phyloP scores from a whole-genome alignment of 2,329 filamentous ascomycete genomes.

The Trichoderma aggressivum region DNA sequence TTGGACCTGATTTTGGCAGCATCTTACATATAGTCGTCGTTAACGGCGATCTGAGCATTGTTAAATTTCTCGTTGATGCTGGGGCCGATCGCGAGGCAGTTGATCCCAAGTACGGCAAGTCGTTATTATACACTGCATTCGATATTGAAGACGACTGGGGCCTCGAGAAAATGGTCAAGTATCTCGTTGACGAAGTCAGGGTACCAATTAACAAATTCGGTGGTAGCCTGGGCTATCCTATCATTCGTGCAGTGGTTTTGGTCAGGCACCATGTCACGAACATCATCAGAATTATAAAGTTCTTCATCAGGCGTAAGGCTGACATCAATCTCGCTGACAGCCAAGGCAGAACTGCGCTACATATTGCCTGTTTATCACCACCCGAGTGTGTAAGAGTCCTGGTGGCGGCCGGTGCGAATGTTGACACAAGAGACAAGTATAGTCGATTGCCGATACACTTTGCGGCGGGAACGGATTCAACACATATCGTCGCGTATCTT shows the following conservation, averaged over 20 bases:
- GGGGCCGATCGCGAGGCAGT: neutral
- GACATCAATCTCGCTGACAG: neutral
- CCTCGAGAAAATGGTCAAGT: neutral
- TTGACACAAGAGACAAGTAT: neutral
- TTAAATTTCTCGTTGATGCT: neutral
- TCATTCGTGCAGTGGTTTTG: neutral
- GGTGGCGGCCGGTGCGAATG: neutral
- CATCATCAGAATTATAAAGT: neutral
- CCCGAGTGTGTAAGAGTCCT: neutral
- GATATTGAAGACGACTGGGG: neutral
- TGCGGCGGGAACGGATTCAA: neutral
- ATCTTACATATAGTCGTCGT: neutral
- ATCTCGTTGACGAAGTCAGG: neutral
- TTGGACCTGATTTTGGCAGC: neutral
- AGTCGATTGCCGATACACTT: neutral
- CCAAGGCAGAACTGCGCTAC: neutral
- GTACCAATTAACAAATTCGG: neutral
- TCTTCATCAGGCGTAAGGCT: neutral
- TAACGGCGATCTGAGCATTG: neutral
- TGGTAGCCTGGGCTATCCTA: neutral
- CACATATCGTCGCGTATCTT: neutral
- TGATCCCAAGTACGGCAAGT: neutral
- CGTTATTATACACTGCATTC: neutral
- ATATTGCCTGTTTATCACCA: neutral
- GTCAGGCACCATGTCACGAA: no score